Percentiles rank a stretch among this genome's conserved stretches.
phyloP scores from a whole-genome alignment of 1,284 basidiomycete species.

The Malassezia yamatoensis region DNA sequence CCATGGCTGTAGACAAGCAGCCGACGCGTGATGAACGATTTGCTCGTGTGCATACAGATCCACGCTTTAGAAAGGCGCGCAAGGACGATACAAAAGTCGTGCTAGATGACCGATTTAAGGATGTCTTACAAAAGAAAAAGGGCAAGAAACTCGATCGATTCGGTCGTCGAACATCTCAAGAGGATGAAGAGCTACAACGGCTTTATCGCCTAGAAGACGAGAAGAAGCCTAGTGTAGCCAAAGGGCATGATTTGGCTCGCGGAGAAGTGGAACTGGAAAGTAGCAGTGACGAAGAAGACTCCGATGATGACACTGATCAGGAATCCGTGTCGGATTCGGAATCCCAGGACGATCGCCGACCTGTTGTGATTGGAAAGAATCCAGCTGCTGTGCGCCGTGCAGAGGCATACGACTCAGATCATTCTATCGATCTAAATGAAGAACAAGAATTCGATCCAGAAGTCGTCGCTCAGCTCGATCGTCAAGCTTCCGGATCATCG shows the following conservation, averaged over 20 bases:
- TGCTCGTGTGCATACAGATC: conserved; percentile 75
- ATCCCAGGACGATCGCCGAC: conserved; percentile 24
- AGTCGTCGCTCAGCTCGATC: conserved; percentile 61
- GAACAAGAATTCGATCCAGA: conserved; percentile 52
- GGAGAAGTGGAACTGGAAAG: conserved; percentile 52
- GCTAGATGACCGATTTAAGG: conserved; percentile 88
- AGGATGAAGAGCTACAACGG: conserved; percentile 20
- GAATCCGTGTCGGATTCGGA: conserved; percentile 54
- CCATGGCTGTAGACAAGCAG: too few species aligned
- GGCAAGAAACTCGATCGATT: conserved; percentile 28
- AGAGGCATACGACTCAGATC: conserved; percentile 22
- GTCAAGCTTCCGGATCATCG: conserved; percentile 53
- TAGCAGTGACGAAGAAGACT: conserved; percentile 32
- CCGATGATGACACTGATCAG: conserved; percentile 50
- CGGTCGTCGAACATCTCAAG: conserved; percentile 50
- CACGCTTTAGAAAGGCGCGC: conserved; percentile 76
- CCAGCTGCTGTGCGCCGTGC: conserved; percentile 11
- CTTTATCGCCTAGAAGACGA: conserved; percentile 17
- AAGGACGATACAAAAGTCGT: conserved; percentile 71
- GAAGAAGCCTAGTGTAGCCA: background rate
- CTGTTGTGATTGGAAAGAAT: conserved; percentile 14
- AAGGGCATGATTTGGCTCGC: conserved; percentile 69
- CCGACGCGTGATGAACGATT: conserved; percentile 54
- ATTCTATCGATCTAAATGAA: conserved; percentile 60
- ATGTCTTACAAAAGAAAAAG: conserved; percentile 53